Evolutionary conservation across 192 early-diverging fungal species (phyloP).

Genomic region (Coemansia sp.): DNA sequence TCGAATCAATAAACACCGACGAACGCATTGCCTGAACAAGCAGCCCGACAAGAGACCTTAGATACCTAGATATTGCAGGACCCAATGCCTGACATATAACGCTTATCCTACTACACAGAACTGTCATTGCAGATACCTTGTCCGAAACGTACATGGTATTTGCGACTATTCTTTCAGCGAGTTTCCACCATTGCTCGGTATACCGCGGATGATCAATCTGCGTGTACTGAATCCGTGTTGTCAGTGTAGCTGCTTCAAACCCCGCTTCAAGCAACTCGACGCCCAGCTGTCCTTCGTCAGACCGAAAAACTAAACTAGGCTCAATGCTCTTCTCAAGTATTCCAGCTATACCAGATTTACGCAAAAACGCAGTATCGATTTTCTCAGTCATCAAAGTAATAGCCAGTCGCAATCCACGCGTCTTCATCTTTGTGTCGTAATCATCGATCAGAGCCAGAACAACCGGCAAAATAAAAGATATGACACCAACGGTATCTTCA

Average conservation of each 20-base stretch:
- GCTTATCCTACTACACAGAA: constrained; percentile 19
- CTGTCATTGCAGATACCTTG: constrained; percentile 18
- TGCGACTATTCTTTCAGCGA: constrained; percentile 23
- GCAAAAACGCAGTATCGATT: constrained; percentile 17
- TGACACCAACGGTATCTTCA: constrained; percentile 4
- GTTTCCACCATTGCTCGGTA: constrained; percentile 25
- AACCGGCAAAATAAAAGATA: constrained; percentile 37
- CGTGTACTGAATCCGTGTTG: constrained; percentile 10
- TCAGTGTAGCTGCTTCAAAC: constrained; percentile 15
- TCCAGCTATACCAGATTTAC: constrained; percentile 34
- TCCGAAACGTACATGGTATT: constrained; percentile 37
- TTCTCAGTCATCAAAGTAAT: constrained; percentile 7
- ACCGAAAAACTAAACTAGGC: constrained; percentile 21
- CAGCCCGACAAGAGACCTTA: constrained; percentile 37
- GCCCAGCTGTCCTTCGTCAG: constrained; percentile 12
- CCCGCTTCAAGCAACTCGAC: constrained; percentile 18
- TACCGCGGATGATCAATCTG: constrained; percentile 4
- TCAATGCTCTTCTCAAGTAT: constrained; percentile 25
- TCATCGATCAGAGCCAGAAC: constrained; percentile 36
- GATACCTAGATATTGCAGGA: constrained; percentile 23
- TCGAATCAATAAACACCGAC: constrained; percentile 13
- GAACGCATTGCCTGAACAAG: constrained; percentile 19
- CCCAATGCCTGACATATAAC: constrained; percentile 24
- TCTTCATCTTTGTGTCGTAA: constrained; percentile 24
- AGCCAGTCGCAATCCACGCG: constrained; percentile 26